These are phyloP conservation scores for Talaromyces rugulosus DNA, from an alignment of 2,329 filamentous ascomycete genomes.

Conservation along the genomic window DNA sequence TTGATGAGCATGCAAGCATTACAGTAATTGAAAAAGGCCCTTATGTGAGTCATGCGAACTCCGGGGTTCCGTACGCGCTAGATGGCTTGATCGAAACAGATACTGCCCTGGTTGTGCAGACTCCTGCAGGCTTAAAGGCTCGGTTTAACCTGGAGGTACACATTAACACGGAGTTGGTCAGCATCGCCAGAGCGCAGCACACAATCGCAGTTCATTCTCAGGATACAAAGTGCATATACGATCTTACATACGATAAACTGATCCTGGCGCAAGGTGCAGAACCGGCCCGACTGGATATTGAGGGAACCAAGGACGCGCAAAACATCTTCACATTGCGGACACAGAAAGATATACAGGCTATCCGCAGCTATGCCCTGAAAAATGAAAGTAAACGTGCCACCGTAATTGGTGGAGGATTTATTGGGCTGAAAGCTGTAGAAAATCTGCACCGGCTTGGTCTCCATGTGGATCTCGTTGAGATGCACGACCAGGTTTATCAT, in stretches of 20 bases:
- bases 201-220: background rate
- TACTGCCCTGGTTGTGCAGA: background rate
- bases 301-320: background rate
- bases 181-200: background rate
- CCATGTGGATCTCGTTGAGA: conserved; percentile 3
- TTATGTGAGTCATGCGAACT: background rate
- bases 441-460: background rate
- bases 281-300: background rate
- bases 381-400: background rate
- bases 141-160: conserved; percentile 3
- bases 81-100: conserved; percentile 2
- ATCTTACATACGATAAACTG: conserved; percentile 7
- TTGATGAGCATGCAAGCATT: conserved; percentile 1
- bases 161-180: conserved; percentile 5
- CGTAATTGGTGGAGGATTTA: conserved; percentile 1
- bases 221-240: background rate
- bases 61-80: background rate
- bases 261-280: conserved; percentile 2
- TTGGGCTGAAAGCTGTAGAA: conserved; percentile 2
- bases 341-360: conserved; percentile 2
- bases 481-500: background rate
- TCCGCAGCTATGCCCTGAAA: background rate
- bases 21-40: conserved; percentile 4
- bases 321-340: conserved; percentile 1
- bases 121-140: conserved; percentile 2